Base-by-base conservation (phyloP, 2,329 filamentous ascomycete species). In the Trichophyton equinum region DNA sequence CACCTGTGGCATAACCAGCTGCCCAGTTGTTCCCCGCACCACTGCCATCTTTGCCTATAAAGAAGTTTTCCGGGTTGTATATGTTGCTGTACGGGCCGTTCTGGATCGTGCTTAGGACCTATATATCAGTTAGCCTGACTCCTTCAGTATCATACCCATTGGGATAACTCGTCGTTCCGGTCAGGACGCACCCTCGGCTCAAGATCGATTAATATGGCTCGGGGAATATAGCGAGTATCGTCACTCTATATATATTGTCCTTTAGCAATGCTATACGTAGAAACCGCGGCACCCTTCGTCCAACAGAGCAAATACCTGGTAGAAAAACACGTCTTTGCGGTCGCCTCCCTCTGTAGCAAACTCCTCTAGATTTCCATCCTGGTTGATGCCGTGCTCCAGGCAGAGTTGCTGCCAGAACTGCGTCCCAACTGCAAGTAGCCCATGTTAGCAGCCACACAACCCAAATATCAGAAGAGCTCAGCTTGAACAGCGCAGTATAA, bases 361-460 rank as follows among this genome's bases (percentile, higher is more conserved):
- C 74, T 96, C 91, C 73, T 96, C 91, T 62, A 99, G 82, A 73
- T 97, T 97, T 62, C 94, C 94, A 76, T 97, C 91, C 73, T 94
- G 90, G 70, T 88, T 96, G 78, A 99, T 99, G 64, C 95, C 94
- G 73, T 99, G 94, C 77, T 99, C 94, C 73, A 92, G 88, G 75
- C 94, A 99, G 63, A 97, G 84, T 77, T 97, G 94, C 75, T 97
- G 92, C 94, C 94, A 99, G 78, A 99, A 99, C 73, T 97, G 90
- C 71, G 89, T 92, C 63, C 94, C 94, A 74, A 97, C 91, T 96
- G 70, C 44, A 63, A 27, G 25, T 38, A 44, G 33, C 44, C 38
- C 56, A 58, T 20, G 40, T 58, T 58, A 58, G 56, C n/a, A 25
- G 11, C 7, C 33, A 13, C 15, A 57, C n/a, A 15, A 15, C 27